These are phyloP conservation scores for Cordyceps javanica DNA, from an alignment of 2,329 filamentous ascomycete genomes.

Conservation along the genomic window DNA sequence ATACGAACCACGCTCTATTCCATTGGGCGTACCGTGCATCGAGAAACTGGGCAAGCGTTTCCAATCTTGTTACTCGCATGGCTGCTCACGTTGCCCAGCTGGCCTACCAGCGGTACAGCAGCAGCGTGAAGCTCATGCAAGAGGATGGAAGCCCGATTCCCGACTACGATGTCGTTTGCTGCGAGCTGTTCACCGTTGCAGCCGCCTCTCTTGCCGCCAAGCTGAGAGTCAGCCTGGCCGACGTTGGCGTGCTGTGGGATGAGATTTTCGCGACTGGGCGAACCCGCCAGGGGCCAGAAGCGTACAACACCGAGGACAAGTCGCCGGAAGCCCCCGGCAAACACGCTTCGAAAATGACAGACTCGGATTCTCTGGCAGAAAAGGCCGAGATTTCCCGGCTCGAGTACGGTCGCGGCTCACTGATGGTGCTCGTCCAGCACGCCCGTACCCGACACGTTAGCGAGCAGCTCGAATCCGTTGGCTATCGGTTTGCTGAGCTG, in stretches of 20 bases:
- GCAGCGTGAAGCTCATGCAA: conserved; percentile 39
- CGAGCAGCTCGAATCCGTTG: conserved; percentile 59
- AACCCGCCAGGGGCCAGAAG: neutral
- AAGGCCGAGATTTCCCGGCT: conserved; percentile 29
- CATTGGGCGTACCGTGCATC: conserved; percentile 83
- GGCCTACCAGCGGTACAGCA: conserved; percentile 30
- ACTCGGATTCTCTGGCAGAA: conserved; percentile 31
- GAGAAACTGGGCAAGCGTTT: conserved; percentile 66
- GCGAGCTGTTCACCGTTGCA: conserved; percentile 76
- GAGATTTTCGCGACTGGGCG: conserved; percentile 63
- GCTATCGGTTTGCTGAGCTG: conserved; percentile 71
- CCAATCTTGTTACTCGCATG: conserved; percentile 66
- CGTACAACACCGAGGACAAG: neutral
- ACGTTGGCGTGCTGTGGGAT: conserved; percentile 67
- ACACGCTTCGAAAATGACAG: conserved; percentile 5
- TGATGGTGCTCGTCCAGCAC: conserved; percentile 71
- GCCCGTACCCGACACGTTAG: conserved; percentile 53
- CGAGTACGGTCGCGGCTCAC: conserved; percentile 62
- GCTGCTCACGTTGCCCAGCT: conserved; percentile 57
- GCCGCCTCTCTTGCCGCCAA: conserved; percentile 66
- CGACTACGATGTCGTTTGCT: conserved; percentile 70
- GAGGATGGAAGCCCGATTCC: conserved; percentile 53
- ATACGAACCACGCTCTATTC: conserved; percentile 70
- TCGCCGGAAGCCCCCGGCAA: conserved; percentile 9
- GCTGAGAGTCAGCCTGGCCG: conserved; percentile 55